Evolutionary conservation across 2,329 filamentous ascomycete species (phyloP).

Genomic region (Fusarium lyarnte): DNA sequence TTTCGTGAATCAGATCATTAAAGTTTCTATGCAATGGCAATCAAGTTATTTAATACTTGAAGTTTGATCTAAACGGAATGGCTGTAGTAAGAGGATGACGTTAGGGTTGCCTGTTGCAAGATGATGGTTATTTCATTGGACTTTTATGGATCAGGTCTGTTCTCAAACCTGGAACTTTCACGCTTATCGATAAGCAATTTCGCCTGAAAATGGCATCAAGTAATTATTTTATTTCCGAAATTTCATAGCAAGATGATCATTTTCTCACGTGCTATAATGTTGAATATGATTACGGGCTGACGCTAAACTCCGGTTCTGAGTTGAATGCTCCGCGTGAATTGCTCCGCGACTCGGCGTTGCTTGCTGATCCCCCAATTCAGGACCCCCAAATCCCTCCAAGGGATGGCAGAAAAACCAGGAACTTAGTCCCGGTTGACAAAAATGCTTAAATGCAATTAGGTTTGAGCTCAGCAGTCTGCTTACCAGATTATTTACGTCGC

Average conservation of each 20-base stretch:
- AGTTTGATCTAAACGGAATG: neutral
- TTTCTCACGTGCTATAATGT: too few species aligned
- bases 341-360: neutral
- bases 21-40: rapidly evolving
- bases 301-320: neutral
- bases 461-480: rapidly evolving
- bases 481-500: rapidly evolving
- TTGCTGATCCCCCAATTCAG: neutral
- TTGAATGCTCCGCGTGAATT: neutral
- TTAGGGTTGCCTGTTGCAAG: neutral
- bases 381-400: neutral
- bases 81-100: rapidly evolving
- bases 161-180: too few species aligned
- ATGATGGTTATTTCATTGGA: too few species aligned
- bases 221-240: neutral
- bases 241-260: too few species aligned
- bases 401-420: neutral
- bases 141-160: too few species aligned
- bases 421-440: neutral
- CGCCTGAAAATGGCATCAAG: neutral
- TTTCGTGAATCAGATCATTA: neutral
- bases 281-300: rapidly evolving
- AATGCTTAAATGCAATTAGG: neutral
- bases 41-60: rapidly evolving
- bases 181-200: neutral